These are phyloP conservation scores for Limonium bicolor DNA, from an alignment of 148 eudicot genomes.

Conservation along the genomic window DNA sequence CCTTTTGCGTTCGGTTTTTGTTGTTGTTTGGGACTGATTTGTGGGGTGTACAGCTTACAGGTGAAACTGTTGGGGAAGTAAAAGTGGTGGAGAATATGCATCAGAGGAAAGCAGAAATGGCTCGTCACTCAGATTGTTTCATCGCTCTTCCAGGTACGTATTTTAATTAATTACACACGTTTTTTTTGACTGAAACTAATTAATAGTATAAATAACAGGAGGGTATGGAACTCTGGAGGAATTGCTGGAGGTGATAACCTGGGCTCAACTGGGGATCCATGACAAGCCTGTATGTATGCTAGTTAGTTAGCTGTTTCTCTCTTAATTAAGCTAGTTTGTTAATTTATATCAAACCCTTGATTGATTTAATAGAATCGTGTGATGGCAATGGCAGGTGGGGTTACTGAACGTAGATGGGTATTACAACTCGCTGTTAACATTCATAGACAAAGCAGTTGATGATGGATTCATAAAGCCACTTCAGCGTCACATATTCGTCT, in stretches of 20 bases:
- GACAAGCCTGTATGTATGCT: slow-evolving; percentile 8
- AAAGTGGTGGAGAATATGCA: slow-evolving; percentile 13
- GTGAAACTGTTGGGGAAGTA: slow-evolving; percentile 17
- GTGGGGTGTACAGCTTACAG: slow-evolving; percentile 5
- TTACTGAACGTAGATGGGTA: slow-evolving; percentile 9
- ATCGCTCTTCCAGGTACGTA: slow-evolving; percentile 7
- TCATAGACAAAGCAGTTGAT: slow-evolving; percentile 14
- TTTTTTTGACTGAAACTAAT: not conserved
- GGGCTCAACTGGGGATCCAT: slow-evolving; percentile 14
- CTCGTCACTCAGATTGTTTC: slow-evolving; percentile 13
- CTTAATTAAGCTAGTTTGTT: too few relatives aligned
- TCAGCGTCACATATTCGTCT: slow-evolving; percentile 5
- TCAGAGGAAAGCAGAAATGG: slow-evolving; percentile 21
- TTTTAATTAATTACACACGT: not conserved
- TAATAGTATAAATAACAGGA: not conserved
- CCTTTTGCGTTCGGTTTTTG: not conserved
- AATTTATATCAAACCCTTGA: not conserved
- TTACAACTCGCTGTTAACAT: slow-evolving; percentile 6
- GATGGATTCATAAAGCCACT: slow-evolving; percentile 4
- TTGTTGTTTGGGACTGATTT: not conserved
- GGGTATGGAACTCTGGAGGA: slow-evolving; percentile 11
- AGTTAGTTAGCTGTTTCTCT: too few relatives aligned
- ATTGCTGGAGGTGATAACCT: slow-evolving; percentile 11
- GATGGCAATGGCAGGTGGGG: not conserved
- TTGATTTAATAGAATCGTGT: not conserved